These are phyloP conservation scores for Anisodus tanguticus DNA, from an alignment of 257 asterid species.

Conservation along the genomic window DNA sequence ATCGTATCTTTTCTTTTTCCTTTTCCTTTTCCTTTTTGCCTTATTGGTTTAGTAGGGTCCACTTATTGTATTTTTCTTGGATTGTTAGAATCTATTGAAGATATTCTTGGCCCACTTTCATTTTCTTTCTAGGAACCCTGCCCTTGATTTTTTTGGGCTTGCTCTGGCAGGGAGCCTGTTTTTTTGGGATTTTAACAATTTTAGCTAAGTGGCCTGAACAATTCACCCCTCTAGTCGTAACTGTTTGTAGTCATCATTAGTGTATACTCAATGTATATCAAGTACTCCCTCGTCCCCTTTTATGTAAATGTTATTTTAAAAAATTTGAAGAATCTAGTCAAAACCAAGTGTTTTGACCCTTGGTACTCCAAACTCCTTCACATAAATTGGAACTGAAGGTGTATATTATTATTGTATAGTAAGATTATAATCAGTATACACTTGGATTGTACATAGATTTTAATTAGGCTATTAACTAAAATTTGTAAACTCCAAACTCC, in stretches of 20 bases:
- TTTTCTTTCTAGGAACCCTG: constrained; percentile 8
- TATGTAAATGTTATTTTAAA: neutral
- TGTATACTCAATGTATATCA: neutral
- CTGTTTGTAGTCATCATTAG: neutral
- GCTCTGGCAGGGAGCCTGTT: neutral
- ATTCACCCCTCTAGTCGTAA: neutral
- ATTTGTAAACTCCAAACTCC: no score
- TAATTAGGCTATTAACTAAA: no score
- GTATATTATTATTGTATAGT: no score
- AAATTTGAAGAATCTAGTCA: no score
- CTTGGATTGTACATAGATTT: no score
- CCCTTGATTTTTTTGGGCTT: constrained; percentile 38
- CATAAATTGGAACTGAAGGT: no score
- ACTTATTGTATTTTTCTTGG: constrained; percentile 6
- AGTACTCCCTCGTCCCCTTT: neutral
- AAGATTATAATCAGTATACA: no score
- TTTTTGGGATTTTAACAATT: neutral
- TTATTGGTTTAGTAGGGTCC: neutral
- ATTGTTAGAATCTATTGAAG: constrained; percentile 2
- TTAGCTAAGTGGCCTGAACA: neutral
- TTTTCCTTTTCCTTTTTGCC: constrained; percentile 11
- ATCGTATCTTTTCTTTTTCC: neutral
- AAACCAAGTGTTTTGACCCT: no score
- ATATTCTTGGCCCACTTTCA: constrained; percentile 24
- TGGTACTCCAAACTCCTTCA: no score